A percentile compares a stretch with the other conserved stretches of the same genome.
These are phyloP conservation scores for Erodium chrysanthum DNA, from an alignment of 441 rosid species.

Conservation along the genomic window DNA sequence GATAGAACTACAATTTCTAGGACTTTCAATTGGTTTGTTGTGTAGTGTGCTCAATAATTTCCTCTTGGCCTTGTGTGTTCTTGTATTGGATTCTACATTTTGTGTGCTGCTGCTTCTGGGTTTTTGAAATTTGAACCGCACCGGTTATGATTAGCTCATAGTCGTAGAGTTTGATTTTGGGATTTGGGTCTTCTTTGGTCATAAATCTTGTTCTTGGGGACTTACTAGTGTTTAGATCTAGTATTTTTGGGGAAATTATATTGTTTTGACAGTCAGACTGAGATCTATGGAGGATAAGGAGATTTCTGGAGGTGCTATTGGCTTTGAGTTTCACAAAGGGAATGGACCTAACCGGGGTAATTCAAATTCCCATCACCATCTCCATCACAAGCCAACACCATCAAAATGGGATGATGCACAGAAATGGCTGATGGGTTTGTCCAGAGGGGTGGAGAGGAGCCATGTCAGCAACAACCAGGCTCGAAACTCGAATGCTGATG, in stretches of 20 bases:
- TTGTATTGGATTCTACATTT: no score
- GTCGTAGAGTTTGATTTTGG: background rate
- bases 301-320: conserved; percentile 28
- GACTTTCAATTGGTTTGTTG: conserved; percentile 5
- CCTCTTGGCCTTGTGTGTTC: no score
- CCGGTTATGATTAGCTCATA: background rate
- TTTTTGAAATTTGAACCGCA: no score
- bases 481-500: conserved; percentile 80
- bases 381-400: conserved; percentile 56
- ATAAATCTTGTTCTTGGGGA: background rate
- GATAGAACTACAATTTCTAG: background rate
- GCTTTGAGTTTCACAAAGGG: conserved; percentile 69
- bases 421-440: conserved; percentile 77
- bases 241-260: background rate
- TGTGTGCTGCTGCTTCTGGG: background rate
- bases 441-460: conserved; percentile 42
- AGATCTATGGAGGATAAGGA: conserved; percentile 76
- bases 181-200: background rate
- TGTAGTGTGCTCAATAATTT: background rate
- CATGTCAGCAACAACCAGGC: conserved; percentile 35
- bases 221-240: background rate
- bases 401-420: conserved; percentile 98
- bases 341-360: conserved; percentile 35
- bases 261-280: conserved; percentile 32
- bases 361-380: no score